These are phyloP conservation scores for Anthostomella pinea DNA, from an alignment of 2,329 filamentous ascomycete genomes.

Conservation along the genomic window DNA sequence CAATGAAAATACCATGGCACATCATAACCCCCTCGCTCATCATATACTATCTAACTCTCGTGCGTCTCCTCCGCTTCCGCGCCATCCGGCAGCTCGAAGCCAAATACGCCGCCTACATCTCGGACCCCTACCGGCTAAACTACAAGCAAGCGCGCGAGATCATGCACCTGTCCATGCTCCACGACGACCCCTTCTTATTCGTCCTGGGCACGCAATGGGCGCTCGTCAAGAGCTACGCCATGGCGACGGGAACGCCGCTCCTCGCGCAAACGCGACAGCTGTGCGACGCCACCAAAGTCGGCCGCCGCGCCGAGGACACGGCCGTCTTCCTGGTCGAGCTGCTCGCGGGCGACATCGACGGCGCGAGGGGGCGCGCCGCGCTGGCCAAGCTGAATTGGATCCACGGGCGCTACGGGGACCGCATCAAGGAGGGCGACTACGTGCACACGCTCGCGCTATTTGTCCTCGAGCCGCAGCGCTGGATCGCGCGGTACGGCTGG, in stretches of 20 bases:
- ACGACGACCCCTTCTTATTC: slow-evolving; percentile 20
- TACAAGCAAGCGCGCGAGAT: slow-evolving; percentile 20
- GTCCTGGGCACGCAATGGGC: slow-evolving; percentile 22
- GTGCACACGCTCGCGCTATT: slow-evolving; percentile 25
- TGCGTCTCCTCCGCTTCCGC: slow-evolving; percentile 16
- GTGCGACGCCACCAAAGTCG: slow-evolving; percentile 16
- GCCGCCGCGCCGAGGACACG: slow-evolving; percentile 24
- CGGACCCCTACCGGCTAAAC: slow-evolving; percentile 17
- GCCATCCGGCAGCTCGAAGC: slow-evolving; percentile 15
- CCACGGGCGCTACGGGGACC: slow-evolving; percentile 22
- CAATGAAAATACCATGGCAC: not conserved
- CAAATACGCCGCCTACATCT: slow-evolving; percentile 17
- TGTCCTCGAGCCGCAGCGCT: slow-evolving; percentile 23
- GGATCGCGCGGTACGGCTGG: slow-evolving; percentile 26
- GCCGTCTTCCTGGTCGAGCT: slow-evolving; percentile 21
- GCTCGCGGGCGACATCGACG: slow-evolving; percentile 17
- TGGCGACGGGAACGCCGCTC: slow-evolving; percentile 20
- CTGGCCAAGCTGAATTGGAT: slow-evolving; percentile 22
- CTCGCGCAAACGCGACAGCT: slow-evolving; percentile 21
- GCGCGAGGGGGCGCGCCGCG: slow-evolving; percentile 16
- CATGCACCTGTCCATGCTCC: slow-evolving; percentile 17
- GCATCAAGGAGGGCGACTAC: slow-evolving; percentile 17
- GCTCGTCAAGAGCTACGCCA: slow-evolving; percentile 22
- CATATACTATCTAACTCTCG: slow-evolving; percentile 16
- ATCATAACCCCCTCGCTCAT: slow-evolving; percentile 13